Conservation (phyloP, 176 grass and related monocot genomes). For the Oryza rufipogon region DNA sequence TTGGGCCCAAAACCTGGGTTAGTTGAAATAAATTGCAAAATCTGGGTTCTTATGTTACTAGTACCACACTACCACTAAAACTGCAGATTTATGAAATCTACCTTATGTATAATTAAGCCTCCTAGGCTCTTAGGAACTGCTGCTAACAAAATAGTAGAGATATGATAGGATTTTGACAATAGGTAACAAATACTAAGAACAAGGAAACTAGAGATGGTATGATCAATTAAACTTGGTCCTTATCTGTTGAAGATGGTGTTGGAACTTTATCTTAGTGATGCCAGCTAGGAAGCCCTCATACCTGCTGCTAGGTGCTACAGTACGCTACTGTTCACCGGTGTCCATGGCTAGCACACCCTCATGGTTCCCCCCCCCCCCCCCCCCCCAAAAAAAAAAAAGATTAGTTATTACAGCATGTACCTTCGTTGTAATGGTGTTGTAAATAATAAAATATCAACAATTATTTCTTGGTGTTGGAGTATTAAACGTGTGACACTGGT, state of each 20-base stretch:
- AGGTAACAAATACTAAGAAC: neutral
- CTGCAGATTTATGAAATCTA: neutral
- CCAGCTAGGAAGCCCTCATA: neutral
- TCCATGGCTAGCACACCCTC: neutral
- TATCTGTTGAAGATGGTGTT: neutral
- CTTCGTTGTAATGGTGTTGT: neutral
- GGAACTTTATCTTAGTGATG: neutral
- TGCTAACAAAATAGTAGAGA: neutral
- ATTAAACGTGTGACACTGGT: neutral
- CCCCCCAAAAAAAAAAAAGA: neutral
- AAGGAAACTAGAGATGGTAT: neutral
- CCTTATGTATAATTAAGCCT: neutral
- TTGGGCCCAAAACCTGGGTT: neutral
- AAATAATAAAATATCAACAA: neutral
- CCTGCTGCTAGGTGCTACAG: neutral
- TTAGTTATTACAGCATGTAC: constrained; percentile 23
- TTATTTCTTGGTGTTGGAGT: neutral
- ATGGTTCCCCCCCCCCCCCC: neutral
- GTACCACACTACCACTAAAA: neutral
- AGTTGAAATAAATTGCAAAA: neutral
- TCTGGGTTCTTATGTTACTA: neutral
- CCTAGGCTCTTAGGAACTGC: neutral
- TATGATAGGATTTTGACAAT: neutral
- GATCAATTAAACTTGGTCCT: neutral
- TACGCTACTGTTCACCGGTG: neutral